A percentile compares a stretch with the other conserved stretches of the same genome.
phyloP scores from a whole-genome alignment of 306 rosid species.

The Dicorynia guianensis region DNA sequence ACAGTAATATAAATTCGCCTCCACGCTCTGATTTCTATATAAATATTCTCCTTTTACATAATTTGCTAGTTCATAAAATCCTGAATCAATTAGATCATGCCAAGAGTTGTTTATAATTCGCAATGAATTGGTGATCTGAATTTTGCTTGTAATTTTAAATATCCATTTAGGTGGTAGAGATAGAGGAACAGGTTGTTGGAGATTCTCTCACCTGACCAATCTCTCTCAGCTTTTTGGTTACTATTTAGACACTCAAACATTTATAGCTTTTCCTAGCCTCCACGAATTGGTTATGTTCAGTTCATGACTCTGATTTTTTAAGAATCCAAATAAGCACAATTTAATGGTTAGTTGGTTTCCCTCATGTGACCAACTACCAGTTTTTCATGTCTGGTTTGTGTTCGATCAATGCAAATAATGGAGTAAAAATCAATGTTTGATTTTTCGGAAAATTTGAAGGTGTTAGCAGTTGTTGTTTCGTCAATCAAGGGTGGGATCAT shows the following conservation, averaged over 20 bases:
- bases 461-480: too few species aligned
- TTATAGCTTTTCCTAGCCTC: slow-evolving; percentile 5
- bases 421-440: neutral
- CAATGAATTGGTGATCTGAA: neutral
- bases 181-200: neutral
- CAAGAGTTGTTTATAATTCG: too few species aligned
- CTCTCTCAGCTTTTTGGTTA: slow-evolving; percentile 14
- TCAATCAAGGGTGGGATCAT: too few species aligned
- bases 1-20: neutral
- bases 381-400: slow-evolving; percentile 13
- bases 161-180: slow-evolving; percentile 15
- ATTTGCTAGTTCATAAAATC: too few species aligned
- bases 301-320: too few species aligned
- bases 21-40: neutral
- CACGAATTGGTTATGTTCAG: neutral
- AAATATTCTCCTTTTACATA: too few species aligned
- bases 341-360: slow-evolving; percentile 6
- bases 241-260: neutral
- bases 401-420: slow-evolving; percentile 12
- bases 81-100: too few species aligned
- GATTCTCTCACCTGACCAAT: slow-evolving; percentile 15
- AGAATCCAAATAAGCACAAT: neutral
- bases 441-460: neutral
- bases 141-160: neutral
- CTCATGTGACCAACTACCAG: slow-evolving; percentile 17